phyloP scores from a whole-genome alignment of 129 eudicot genomes.

The Chrysanthemum lavandulifolium region DNA sequence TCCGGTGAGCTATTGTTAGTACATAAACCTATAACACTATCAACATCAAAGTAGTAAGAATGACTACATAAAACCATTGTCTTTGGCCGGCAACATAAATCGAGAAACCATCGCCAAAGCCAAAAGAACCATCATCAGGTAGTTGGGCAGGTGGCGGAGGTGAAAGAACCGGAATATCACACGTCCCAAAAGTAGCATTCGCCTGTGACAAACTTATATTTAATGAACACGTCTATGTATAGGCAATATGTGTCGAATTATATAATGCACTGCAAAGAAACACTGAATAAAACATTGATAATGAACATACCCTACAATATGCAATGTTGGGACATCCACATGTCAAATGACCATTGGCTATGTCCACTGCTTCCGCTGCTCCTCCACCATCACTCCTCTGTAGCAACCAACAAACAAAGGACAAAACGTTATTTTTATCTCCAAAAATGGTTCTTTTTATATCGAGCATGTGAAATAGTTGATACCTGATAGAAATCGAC shows the following conservation, averaged over 20 bases:
- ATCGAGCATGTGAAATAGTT: neutral
- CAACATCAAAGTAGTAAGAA: constrained; percentile 8
- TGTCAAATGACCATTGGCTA: constrained; percentile 76
- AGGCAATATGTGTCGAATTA: neutral
- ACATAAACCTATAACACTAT: constrained; percentile 11
- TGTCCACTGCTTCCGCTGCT: constrained; percentile 82
- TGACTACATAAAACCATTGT: constrained; percentile 14
- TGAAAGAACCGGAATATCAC: constrained; percentile 58
- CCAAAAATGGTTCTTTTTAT: neutral
- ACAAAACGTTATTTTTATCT: neutral
- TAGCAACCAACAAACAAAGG: constrained; percentile 5
- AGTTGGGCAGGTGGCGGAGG: constrained; percentile 88
- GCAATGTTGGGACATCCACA: constrained; percentile 86
- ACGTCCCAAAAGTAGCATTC: constrained; percentile 70
- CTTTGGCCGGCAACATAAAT: constrained; percentile 2
- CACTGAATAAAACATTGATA: neutral
- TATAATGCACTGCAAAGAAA: neutral
- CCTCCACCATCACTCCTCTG: constrained; percentile 98
- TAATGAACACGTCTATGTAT: neutral
- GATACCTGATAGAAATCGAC: constrained; percentile 85
- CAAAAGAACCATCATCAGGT: constrained; percentile 23
- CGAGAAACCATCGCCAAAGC: constrained; percentile 19
- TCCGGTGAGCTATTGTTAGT: neutral
- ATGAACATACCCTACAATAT: constrained; percentile 67
- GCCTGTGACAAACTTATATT: constrained; percentile 30